Evolutionary conservation across 1,284 basidiomycete species (phyloP).

Genomic region (Ustilago tritici): DNA sequence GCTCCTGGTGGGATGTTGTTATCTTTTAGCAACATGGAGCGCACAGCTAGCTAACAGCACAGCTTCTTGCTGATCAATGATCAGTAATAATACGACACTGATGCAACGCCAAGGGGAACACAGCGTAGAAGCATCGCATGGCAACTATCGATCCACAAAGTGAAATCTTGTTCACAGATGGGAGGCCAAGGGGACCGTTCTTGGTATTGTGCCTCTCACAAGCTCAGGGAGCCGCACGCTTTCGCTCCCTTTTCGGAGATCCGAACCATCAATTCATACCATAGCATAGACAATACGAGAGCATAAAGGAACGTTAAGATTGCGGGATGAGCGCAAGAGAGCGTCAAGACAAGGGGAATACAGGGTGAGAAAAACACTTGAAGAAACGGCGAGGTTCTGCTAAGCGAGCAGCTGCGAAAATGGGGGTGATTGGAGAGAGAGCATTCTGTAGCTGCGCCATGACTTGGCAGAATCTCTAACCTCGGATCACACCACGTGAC

Average conservation of each 20-base stretch:
- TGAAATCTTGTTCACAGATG: constrained; percentile 1
- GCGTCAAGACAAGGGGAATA: too few species aligned
- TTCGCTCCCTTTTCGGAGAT: background rate
- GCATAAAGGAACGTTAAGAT: too few species aligned
- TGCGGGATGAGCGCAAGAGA: background rate
- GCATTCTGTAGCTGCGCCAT: too few species aligned
- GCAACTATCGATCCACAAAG: background rate
- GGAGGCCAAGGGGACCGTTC: background rate
- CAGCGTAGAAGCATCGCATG: background rate
- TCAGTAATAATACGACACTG: background rate
- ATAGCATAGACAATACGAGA: background rate
- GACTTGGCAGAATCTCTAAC: too few species aligned
- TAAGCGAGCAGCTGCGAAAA: too few species aligned
- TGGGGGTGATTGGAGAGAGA: too few species aligned
- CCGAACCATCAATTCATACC: background rate
- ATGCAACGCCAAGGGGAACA: background rate
- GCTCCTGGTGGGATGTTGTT: background rate
- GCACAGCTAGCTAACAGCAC: background rate
- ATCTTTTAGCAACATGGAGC: background rate
- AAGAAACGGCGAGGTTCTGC: too few species aligned
- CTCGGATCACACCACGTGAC: too few species aligned
- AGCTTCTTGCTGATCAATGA: background rate
- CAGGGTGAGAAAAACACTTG: too few species aligned
- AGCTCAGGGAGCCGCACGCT: background rate
- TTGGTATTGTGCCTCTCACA: background rate